Conservation (phyloP, 2,329 filamentous ascomycete genomes). For the Colletotrichum tamarilloi region DNA sequence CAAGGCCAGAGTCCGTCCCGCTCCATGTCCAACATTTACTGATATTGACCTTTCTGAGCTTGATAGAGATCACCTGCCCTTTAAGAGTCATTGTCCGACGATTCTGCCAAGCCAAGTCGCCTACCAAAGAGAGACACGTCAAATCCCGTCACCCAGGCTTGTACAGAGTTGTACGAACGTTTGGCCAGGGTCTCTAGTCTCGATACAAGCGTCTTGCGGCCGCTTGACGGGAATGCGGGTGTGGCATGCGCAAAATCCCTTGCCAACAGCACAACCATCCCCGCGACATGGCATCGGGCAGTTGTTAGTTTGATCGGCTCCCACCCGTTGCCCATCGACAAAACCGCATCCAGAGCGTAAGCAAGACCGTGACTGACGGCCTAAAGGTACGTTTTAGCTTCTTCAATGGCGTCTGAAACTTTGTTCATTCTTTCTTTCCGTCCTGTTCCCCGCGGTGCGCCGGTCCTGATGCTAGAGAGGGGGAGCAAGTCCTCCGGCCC, state of each 20-base stretch:
- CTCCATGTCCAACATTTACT: background rate
- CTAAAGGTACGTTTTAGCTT: background rate
- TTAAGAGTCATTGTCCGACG: background rate
- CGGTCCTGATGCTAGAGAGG: background rate
- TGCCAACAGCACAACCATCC: background rate
- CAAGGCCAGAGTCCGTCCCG: background rate
- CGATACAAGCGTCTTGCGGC: background rate
- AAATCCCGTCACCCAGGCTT: background rate
- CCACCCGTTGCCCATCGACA: background rate
- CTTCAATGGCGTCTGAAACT: background rate
- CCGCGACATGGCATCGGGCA: background rate
- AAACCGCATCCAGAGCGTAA: background rate
- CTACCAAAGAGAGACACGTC: background rate
- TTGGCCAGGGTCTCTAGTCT: background rate
- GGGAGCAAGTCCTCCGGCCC: background rate
- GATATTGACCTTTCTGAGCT: background rate
- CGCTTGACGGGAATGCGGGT: constrained; percentile 10
- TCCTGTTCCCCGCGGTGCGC: too few species aligned
- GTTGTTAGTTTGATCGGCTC: background rate
- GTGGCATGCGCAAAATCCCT: constrained; percentile 2
- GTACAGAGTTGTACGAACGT: background rate
- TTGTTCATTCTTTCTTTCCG: background rate
- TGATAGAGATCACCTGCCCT: background rate
- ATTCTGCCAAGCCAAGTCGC: background rate
- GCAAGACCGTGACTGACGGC: background rate